Evolutionary conservation across 2,329 filamentous ascomycete species (phyloP), one percentile per base, ranked within the genome.

Genomic region (Neophaeococcomyces mojaviensis): DNA sequence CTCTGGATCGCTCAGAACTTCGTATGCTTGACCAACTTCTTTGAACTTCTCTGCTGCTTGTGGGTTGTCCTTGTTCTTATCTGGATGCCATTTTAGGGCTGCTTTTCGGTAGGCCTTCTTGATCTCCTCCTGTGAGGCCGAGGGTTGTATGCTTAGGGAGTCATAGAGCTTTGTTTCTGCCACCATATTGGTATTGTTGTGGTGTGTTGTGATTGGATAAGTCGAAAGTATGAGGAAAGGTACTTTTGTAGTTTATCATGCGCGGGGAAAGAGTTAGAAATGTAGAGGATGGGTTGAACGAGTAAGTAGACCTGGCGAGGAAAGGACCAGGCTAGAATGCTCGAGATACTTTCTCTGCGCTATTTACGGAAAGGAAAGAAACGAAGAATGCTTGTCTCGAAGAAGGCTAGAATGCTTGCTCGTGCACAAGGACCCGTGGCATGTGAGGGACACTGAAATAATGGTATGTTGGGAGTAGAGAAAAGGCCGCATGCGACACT

Each of bases 131-230:
- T 94, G 87, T 19, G 81, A 77, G 19, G 89, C 88, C 50, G 81
- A 78, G 31, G 90, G 79, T 65, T 86, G 84, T 68, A 96, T 73
- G 63, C 76, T 74, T 59, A 98, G 76, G 53, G 80, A 77, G 67
- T 97, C 88, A 74, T 98, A 98, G 53, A 97, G 82, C 69, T 94
- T 95, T 44, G 86, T 92, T 73, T 97, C 90, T 60, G 87, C 85
- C 58, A 94, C 88, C 90, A 97, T 96, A 56, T 58, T 79, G 67
- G 18, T 36, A 18, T 16, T 24, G 22, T 37, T 30, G 33, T 19
- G 28, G 9, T 49, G 28, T 53, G 48, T 49, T 52, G 47, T 49
- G 51, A 41, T 42, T 39, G 44, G 36, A 15, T 15, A 33, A 47
- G 53, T 32, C 53, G 39, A 46, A 49, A 44, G 22, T 50, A 49